A percentile compares a stretch with the other conserved stretches of the same genome.
phyloP scores from a whole-genome alignment of 768 basidiomycete genomes.

The Mrakia gelida region DNA sequence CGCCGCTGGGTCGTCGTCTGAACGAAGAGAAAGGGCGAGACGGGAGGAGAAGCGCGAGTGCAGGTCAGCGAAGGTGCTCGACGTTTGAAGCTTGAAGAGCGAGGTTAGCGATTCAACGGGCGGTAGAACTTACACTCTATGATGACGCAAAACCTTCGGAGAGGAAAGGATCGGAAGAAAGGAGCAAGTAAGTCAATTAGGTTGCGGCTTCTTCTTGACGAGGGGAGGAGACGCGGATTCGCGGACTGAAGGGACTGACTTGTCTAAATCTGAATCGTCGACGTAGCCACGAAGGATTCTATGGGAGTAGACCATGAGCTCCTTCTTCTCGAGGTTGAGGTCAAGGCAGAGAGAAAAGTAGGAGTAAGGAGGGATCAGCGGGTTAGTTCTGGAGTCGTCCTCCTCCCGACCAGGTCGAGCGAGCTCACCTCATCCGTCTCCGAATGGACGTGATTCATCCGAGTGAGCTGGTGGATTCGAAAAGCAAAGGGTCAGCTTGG shows the following conservation, averaged over 20 bases:
- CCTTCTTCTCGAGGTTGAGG: background rate
- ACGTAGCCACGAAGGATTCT: background rate
- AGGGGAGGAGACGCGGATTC: background rate
- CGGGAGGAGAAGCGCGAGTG: background rate
- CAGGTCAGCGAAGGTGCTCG: background rate
- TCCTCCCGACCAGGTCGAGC: too few relatives aligned
- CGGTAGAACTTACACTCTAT: background rate
- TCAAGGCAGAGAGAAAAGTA: background rate
- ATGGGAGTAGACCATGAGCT: constrained; percentile 8
- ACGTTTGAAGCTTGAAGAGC: background rate
- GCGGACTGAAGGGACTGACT: background rate
- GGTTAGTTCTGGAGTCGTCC: too few relatives aligned
- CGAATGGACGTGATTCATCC: background rate
- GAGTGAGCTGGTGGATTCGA: background rate
- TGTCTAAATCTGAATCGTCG: background rate
- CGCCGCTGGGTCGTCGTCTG: background rate
- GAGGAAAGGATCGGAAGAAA: too few relatives aligned
- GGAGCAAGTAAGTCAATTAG: too few relatives aligned
- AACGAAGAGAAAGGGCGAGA: background rate
- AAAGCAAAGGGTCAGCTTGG: background rate
- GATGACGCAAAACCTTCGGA: constrained; percentile 1
- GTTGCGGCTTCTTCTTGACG: background rate
- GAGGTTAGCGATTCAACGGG: background rate
- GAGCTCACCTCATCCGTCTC: constrained; percentile 7
- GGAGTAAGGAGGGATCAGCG: background rate